phyloP scores from a whole-genome alignment of 2,329 filamentous ascomycete species.

The Alternaria consortialis region DNA sequence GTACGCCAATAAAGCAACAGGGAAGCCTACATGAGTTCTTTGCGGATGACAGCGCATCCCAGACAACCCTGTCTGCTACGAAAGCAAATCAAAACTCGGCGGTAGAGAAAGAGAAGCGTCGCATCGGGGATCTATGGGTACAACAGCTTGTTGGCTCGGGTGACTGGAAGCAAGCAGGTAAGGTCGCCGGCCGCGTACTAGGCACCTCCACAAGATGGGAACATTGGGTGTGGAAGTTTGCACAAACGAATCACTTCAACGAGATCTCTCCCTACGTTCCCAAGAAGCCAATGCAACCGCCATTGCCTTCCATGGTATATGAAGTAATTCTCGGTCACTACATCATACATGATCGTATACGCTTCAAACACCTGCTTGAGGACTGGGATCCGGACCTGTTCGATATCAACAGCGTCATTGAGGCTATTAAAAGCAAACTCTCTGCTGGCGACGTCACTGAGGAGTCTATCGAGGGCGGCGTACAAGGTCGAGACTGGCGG shows the following conservation, averaged over 20 bases:
- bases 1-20: slow-evolving; percentile 55
- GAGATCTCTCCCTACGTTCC: slow-evolving; percentile 90
- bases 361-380: slow-evolving; percentile 81
- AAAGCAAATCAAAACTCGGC: slow-evolving; percentile 67
- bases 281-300: slow-evolving; percentile 76
- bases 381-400: slow-evolving; percentile 87
- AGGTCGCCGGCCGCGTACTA: slow-evolving; percentile 83
- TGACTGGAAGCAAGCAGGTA: slow-evolving; percentile 80
- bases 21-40: slow-evolving; percentile 72
- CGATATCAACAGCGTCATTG: slow-evolving; percentile 77
- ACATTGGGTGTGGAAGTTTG: slow-evolving; percentile 94
- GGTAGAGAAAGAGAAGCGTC: slow-evolving; percentile 84
- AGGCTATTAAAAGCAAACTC: slow-evolving; percentile 82
- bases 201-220: slow-evolving; percentile 86
- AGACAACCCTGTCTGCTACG: slow-evolving; percentile 69
- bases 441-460: slow-evolving; percentile 77
- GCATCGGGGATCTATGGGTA: slow-evolving; percentile 93
- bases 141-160: slow-evolving; percentile 79
- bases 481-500: slow-evolving; percentile 81
- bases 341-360: slow-evolving; percentile 76
- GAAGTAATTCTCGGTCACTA: slow-evolving; percentile 91
- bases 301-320: slow-evolving; percentile 82
- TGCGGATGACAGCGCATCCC: slow-evolving; percentile 70
- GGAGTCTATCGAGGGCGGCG: slow-evolving; percentile 77
- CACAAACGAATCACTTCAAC: slow-evolving; percentile 83